A percentile compares a stretch with the other conserved stretches of the same genome.
These are phyloP conservation scores for Xylaria scruposa DNA, from an alignment of 495 filamentous ascomycete genomes.

Conservation along the genomic window DNA sequence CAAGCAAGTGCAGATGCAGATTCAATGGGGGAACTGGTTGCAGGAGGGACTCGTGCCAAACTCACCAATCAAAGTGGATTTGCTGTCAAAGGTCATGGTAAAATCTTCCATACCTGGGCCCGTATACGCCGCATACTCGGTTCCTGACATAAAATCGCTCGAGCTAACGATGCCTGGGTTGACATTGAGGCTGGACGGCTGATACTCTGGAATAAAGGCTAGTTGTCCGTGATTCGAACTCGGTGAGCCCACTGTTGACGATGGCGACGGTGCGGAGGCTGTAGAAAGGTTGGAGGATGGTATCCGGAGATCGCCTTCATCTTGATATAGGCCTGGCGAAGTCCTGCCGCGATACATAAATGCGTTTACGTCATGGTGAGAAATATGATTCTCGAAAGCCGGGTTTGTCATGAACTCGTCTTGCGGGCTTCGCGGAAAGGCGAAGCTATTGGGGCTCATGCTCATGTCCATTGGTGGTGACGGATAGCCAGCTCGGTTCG, in stretches of 20 bases:
- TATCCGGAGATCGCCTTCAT: slow-evolving; percentile 56
- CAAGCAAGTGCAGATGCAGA: slow-evolving; percentile 38
- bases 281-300: slow-evolving; percentile 69
- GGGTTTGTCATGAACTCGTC: slow-evolving; percentile 47
- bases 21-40: slow-evolving; percentile 13
- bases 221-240: slow-evolving; percentile 68
- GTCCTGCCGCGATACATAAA: slow-evolving; percentile 45
- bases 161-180: slow-evolving; percentile 70
- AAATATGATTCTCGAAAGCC: slow-evolving; percentile 42
- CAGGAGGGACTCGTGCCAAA: slow-evolving; percentile 56
- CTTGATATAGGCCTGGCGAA: slow-evolving; percentile 51
- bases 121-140: slow-evolving; percentile 61
- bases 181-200: slow-evolving; percentile 67
- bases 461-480: slow-evolving; percentile 49
- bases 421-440: slow-evolving; percentile 47
- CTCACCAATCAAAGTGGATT: slow-evolving; percentile 79
- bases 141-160: slow-evolving; percentile 61
- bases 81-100: slow-evolving; percentile 62
- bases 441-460: slow-evolving; percentile 49
- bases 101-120: slow-evolving; percentile 55
- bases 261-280: slow-evolving; percentile 77
- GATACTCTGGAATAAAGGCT: slow-evolving; percentile 65
- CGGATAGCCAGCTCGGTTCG: slow-evolving; percentile 41
- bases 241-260: slow-evolving; percentile 83
- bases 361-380: slow-evolving; percentile 47